Base-by-base conservation (phyloP, 1,284 basidiomycete genomes). In the Fomitiporia mediterranea region DNA sequence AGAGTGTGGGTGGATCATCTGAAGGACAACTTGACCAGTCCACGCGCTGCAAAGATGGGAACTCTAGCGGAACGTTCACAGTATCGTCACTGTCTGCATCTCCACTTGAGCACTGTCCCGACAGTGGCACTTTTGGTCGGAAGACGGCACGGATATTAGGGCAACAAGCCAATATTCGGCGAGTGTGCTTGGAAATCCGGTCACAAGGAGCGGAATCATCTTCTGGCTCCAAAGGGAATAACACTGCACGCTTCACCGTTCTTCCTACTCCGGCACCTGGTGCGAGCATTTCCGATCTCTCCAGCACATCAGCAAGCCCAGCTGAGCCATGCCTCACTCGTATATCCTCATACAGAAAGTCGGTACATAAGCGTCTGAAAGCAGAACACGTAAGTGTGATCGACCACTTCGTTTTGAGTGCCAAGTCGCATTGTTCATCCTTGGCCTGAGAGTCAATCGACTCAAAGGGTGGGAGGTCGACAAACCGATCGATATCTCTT, bases 271-370 rank as follows among this genome's bases (percentile, higher is more conserved):
- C 51, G 11, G 19, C 4, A 9, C 27, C 52, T 9, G 17, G 39
- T n/a, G 11, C 27, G 4, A 25, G 7, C 11, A 19, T 42, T 44
- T 28, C 40, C 1, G 43, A 49, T 23, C 32, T 6, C 11, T 49
- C 44, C 35, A 55, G 47, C 13, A 28, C 32, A 25, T 55, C 44
- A 7, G 35, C 30, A 4, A 55, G 32, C 11, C 15, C 34, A 3
- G 23, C 43, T 15, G n/a, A 19, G 2, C 53, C 53, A 19, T 48
- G 46, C 15, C 53, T n/a, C 15, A 55, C 42, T 25, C 44, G 23
- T 27, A 55, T 40, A 17, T 55, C 53, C 27, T 55, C 53, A 21
- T 48, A 50, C 37, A 55, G 23, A 5, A 55, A 27, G 23, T 35
- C 44, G 1, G 23, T 21, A 13, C 34, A 23, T n/a, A 55, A n/a